Evolutionary conservation across 345 rosid genomes (phyloP).

Genomic region (Mangifera indica): DNA sequence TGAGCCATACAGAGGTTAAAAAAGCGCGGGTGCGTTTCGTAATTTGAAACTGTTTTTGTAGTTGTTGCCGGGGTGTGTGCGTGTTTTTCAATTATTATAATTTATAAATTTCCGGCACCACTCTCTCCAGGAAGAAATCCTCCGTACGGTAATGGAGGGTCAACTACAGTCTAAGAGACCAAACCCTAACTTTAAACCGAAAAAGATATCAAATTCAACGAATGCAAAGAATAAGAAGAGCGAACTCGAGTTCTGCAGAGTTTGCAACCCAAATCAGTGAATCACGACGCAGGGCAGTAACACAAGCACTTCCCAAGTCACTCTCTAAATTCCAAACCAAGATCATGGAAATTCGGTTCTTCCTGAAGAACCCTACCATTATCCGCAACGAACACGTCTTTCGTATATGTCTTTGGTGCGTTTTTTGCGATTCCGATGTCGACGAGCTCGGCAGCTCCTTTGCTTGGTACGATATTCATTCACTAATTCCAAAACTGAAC

Average conservation of each 20-base stretch:
- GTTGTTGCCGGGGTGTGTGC: too few relatives aligned
- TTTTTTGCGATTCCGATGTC: constrained; percentile 72
- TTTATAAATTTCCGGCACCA: neutral
- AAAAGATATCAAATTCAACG: neutral
- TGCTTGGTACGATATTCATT: constrained; percentile 49
- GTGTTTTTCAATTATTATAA: too few relatives aligned
- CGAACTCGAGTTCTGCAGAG: constrained; percentile 70
- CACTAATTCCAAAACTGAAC: neutral
- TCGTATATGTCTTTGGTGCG: constrained; percentile 74
- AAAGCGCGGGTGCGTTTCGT: neutral
- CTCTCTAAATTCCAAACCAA: constrained; percentile 67
- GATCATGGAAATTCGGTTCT: constrained; percentile 56
- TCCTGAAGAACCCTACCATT: constrained; percentile 58
- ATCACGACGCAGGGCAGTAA: constrained; percentile 64
- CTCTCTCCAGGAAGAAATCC: neutral
- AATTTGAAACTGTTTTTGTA: too few relatives aligned
- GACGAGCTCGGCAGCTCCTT: constrained; percentile 63
- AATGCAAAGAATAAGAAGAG: constrained; percentile 28
- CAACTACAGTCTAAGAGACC: neutral
- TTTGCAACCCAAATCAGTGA: constrained; percentile 62
- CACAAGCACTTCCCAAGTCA: constrained; percentile 71
- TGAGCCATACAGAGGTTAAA: too few relatives aligned
- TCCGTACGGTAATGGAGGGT: constrained; percentile 10
- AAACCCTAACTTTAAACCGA: constrained; percentile 14
- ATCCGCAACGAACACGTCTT: constrained; percentile 55